These are phyloP conservation scores for Agrocybe praecox DNA, from an alignment of 768 basidiomycete genomes.

Conservation along the genomic window DNA sequence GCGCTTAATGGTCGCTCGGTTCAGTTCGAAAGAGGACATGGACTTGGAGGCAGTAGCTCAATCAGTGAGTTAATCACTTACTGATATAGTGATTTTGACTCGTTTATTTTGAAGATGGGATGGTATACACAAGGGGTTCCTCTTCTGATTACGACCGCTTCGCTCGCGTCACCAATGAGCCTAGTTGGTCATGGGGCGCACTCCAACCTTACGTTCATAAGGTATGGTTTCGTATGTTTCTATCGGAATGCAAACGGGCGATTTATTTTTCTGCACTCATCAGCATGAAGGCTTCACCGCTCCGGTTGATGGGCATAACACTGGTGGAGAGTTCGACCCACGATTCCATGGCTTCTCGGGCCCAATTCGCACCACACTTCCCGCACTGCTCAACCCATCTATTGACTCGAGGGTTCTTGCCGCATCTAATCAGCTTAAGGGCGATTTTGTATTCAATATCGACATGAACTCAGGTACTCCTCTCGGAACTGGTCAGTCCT, in stretches of 20 bases:
- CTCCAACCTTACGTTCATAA: conserved; percentile 7
- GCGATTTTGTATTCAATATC: conserved; percentile 37
- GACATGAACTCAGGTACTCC: conserved; percentile 19
- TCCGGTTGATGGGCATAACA: conserved; percentile 16
- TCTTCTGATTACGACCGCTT: conserved; percentile 54
- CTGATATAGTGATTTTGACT: too few relatives aligned
- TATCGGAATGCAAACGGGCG: neutral
- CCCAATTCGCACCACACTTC: conserved; percentile 14
- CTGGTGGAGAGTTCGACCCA: conserved; percentile 19
- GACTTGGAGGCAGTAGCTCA: conserved; percentile 34
- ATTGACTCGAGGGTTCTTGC: conserved; percentile 21
- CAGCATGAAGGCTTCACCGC: conserved; percentile 10
- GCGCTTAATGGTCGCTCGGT: conserved; percentile 28
- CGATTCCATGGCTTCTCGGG: conserved; percentile 20
- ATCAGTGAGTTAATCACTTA: neutral
- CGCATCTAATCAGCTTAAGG: conserved; percentile 22
- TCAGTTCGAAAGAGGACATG: conserved; percentile 31
- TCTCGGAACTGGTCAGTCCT: conserved; percentile 17
- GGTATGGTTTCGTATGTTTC: neutral
- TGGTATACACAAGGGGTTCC: conserved; percentile 32
- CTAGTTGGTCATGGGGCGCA: conserved; percentile 25
- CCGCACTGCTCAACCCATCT: conserved; percentile 13
- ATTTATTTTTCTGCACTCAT: neutral
- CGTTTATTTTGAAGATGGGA: conserved; percentile 15
- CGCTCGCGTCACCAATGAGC: conserved; percentile 24